Base-by-base conservation (phyloP, 495 filamentous ascomycete species). In the Neurospora africana region DNA sequence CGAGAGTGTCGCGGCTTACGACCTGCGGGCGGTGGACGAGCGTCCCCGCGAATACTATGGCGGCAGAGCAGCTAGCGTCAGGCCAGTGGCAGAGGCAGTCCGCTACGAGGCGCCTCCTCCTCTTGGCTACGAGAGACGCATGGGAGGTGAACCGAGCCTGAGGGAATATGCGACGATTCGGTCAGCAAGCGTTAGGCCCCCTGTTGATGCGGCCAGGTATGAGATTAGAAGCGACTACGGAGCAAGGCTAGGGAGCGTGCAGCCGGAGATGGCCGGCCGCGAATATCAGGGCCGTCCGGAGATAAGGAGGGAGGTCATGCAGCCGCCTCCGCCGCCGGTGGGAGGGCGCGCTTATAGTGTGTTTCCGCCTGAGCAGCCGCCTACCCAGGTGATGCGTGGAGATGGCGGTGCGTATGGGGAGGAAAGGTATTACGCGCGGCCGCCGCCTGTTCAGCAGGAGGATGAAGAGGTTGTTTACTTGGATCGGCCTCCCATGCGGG, bases 61-160 rank as follows among this genome's bases (percentile, higher is more conserved):
- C 35, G 78, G 86, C 35, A 79, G 88, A 71, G 83, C 87, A 39
- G 77, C 84, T 21, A 91, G 88, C 75, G 86, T 89, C 30, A 84
- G 87, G 68, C 89, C 89, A 2, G 38, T 37, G 3, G 69, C 75
- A 19, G 83, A 83, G 58, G 75, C 80, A 38, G 72, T 83, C 37
- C 86, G 87, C 41, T 91, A 91, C 74, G 87, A 90, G 72, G 77
- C 84, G 39, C 23, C 41, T n/a, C 30, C 53, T n/a, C 75, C 78
- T 19, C 69, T 72, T 33, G 71, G 69, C 27, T 84, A 84, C 69
- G 77, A 85, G 71, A 83, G 87, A 38, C 83, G 86, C 70, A 81
- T 87, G 41, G 84, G 84, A 17, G 87, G 88, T 1, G 83, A 78
- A 23, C 39, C 27, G 6, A 35, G 68, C 27, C 7, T 70, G 3